Evolutionary conservation across 768 basidiomycete species (phyloP), one percentile per base, ranked within the genome.

Genomic region (Leccinum subtestaceum): DNA sequence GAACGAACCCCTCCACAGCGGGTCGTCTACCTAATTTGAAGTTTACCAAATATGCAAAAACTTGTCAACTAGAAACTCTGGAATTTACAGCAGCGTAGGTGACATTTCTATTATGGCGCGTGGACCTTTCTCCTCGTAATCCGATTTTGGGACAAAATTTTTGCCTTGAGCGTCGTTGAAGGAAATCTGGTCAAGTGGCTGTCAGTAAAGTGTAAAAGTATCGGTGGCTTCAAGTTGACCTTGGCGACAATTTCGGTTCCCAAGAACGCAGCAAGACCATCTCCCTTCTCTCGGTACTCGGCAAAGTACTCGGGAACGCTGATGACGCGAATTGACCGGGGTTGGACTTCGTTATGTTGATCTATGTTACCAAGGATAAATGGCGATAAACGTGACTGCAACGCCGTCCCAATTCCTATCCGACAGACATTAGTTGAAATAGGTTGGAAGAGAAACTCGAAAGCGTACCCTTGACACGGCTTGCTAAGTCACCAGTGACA

Each of bases 291-390:
- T 57, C 91, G 80, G 67, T 91, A 97, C 70, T 95, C 93, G 8
- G 89, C 87, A 70, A 93, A 97, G 72, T 95, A 95, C 32, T 95
- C 93, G 1, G 94, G 93, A 8, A 94, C 81, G 36, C 76, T 81
- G 52, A 92, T 69, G 6, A 85, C 77, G 23, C 85, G 82, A 43
- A 86, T 83, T 29, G 75, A 72, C 31, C 84, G 82, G n/a, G 91
- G 78, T 65, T 92, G 91, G 21, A 89, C 76, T 11, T 93, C 89
- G 32, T 84, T 87, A 52, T 80, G 78, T 36, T 89, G 76, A 34
- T 93, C 89, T 3, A 84, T 76, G 54, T 79, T 83, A 52, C 74
- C 76, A 47, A 89, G 74, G 40, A 85, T 77, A 70, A 81, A 91
- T 4, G 89, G 77, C 4, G 83, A 75, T 27, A 93, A 75, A 34